Evolutionary conservation across 176 grass and related monocot genomes (phyloP).

Genomic region (Aechmea fasciata): DNA sequence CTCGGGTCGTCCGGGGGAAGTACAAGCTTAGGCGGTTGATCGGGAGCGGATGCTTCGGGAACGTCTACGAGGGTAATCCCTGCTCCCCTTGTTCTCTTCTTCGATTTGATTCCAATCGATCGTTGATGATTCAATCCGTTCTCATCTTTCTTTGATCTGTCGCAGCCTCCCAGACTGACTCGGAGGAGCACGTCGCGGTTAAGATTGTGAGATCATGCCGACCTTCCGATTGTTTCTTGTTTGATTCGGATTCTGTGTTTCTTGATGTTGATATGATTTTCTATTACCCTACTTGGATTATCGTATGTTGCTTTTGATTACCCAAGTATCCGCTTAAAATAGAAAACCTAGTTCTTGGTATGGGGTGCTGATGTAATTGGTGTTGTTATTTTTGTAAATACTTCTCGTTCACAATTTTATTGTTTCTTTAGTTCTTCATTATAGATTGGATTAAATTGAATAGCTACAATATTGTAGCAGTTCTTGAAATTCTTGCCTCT

Average conservation of each 20-base stretch:
- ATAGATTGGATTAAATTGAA: too few relatives aligned
- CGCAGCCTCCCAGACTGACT: background rate
- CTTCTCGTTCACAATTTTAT: too few relatives aligned
- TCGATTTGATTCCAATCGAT: too few relatives aligned
- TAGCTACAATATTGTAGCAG: too few relatives aligned
- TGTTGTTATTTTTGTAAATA: background rate
- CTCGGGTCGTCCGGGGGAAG: conserved; percentile 67
- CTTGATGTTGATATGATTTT: background rate
- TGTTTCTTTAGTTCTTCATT: too few relatives aligned
- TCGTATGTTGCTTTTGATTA: background rate
- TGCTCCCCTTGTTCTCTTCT: background rate
- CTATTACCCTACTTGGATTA: too few relatives aligned
- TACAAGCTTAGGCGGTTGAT: conserved; percentile 92
- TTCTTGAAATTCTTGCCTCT: too few relatives aligned
- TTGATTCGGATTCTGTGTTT: background rate
- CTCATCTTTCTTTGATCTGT: background rate
- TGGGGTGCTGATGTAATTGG: too few relatives aligned
- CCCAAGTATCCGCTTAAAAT: background rate
- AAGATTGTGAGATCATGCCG: conserved; percentile 2
- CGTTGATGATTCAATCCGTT: too few relatives aligned
- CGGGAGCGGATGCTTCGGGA: conserved; percentile 87
- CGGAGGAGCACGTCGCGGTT: background rate
- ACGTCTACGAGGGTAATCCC: conserved; percentile 74
- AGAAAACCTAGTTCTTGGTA: too few relatives aligned
- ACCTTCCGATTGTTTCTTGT: too few relatives aligned